phyloP scores from a whole-genome alignment of 169 alveolate genomes.

The Plasmodium gonderi region DNA sequence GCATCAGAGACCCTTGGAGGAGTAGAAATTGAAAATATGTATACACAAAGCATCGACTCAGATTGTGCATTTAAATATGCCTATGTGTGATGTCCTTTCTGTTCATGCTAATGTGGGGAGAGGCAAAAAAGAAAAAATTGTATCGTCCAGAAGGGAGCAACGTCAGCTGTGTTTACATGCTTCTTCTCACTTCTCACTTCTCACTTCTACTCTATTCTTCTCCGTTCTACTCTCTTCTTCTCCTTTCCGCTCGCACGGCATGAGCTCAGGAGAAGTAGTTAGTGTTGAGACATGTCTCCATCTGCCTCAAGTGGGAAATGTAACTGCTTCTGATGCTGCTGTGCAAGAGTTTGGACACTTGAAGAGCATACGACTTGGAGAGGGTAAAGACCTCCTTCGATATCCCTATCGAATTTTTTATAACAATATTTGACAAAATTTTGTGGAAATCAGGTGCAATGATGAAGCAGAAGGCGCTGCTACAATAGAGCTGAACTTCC shows the following conservation, averaged over 20 bases:
- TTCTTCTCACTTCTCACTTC: too few species aligned
- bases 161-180: too few species aligned
- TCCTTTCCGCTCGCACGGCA: not conserved
- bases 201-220: too few species aligned
- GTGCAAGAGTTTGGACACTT: conserved; percentile 13
- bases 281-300: conserved; percentile 11
- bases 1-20: too few species aligned
- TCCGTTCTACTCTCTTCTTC: not conserved
- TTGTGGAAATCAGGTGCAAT: conserved; percentile 59
- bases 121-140: too few species aligned
- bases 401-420: conserved; percentile 31
- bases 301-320: conserved; percentile 1
- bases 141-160: too few species aligned
- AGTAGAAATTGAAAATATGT: not conserved
- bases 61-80: too few species aligned
- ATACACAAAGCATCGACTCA: not conserved
- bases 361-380: conserved; percentile 44
- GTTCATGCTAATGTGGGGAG: too few species aligned
- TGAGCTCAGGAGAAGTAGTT: conserved; percentile 22
- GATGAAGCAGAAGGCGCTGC: conserved; percentile 69
- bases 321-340: conserved; percentile 14
- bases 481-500: conserved; percentile 52
- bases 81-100: too few species aligned
- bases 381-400: conserved; percentile 11
- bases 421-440: conserved; percentile 34